Base-by-base conservation (phyloP, 2,329 filamentous ascomycete species). In the Emergomyces orientalis region DNA sequence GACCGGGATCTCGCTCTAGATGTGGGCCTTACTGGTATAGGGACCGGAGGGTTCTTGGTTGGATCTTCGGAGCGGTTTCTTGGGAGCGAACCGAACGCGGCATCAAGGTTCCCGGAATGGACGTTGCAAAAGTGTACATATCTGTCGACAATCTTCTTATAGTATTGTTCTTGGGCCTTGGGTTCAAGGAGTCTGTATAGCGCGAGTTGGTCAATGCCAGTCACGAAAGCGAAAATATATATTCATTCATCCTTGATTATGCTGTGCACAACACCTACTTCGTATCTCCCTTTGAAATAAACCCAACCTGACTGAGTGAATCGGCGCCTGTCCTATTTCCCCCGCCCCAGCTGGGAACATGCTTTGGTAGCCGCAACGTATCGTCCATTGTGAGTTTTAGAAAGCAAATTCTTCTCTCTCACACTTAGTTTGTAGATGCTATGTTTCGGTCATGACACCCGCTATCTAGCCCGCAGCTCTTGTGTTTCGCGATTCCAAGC, bases 121-220 rank as follows among this genome's bases (percentile, higher is more conserved):
- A 86, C 84, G 19, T 89, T 89, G 79, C 91, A 96, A 74, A 96
- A 95, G 66, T 86, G 85, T 84, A 96, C 88, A 77, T 96, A 97
- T 58, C 91, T 86, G 72, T 93, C 88, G 63, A 92, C 86, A 69
- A 97, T 95, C 72, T 87, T 90, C 72, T 87, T 86, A 76, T 93
- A 96, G 79, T 93, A 97, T 61, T 81, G 81, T 74, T 96, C 89
- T 76, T 97, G 93, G 8, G 84, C 84, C 76, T 89, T 90, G 75
- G 83, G 79, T 69, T 93, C 86, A 63, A 90, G 82, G 43, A 92
- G 78, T 70, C 88, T 90, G 67, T 58, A 47, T 57, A 43, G 45
- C 55, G 62, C 56, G 60, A 13, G 78, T 77, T 27, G 61, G 66
- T 63, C 58, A 32, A 47, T 56, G 32, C 9, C 22, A 39, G 49